Conservation (phyloP, 2,329 filamentous ascomycete species). For the Chaetomium strumarium region DNA sequence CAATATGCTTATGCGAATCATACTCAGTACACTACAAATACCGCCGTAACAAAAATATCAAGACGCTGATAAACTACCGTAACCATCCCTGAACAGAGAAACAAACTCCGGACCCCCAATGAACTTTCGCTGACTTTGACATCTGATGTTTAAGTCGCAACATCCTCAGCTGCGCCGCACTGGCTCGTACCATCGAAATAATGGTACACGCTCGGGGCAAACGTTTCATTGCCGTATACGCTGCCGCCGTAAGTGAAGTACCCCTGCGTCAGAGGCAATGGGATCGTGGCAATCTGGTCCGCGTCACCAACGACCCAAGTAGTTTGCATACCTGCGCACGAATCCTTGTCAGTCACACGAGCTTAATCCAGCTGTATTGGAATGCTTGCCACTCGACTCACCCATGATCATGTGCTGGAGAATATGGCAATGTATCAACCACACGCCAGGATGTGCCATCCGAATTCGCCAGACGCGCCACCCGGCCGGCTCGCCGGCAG, state of each 20-base stretch:
- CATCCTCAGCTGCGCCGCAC: slow-evolving; percentile 3
- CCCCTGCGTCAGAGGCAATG: slow-evolving; percentile 32
- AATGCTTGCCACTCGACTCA: slow-evolving; percentile 23
- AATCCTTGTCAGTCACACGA: slow-evolving; percentile 22
- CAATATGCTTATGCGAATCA: too few species aligned
- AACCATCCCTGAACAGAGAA: too few species aligned
- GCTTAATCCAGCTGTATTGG: too few species aligned
- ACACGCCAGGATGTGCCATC: slow-evolving; percentile 47
- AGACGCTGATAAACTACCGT: too few species aligned
- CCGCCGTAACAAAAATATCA: too few species aligned
- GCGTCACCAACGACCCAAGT: slow-evolving; percentile 38
- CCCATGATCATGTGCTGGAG: slow-evolving; percentile 55
- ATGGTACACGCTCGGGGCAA: slow-evolving; percentile 15
- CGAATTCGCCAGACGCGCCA: slow-evolving; percentile 57
- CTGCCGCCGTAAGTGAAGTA: slow-evolving; percentile 41
- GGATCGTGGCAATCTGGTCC: slow-evolving; percentile 32
- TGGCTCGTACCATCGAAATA: slow-evolving; percentile 31
- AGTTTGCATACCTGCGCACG: slow-evolving; percentile 35
- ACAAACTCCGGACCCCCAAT: too few species aligned
- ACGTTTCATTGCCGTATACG: slow-evolving; percentile 38
- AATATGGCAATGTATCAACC: slow-evolving; percentile 59
- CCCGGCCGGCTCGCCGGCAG: slow-evolving; percentile 39
- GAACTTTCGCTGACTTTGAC: too few species aligned
- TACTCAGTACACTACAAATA: too few species aligned
- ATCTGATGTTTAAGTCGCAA: too few species aligned